Conservation (phyloP, 805 yeast species). For the Candida broadrunensis region DNA sequence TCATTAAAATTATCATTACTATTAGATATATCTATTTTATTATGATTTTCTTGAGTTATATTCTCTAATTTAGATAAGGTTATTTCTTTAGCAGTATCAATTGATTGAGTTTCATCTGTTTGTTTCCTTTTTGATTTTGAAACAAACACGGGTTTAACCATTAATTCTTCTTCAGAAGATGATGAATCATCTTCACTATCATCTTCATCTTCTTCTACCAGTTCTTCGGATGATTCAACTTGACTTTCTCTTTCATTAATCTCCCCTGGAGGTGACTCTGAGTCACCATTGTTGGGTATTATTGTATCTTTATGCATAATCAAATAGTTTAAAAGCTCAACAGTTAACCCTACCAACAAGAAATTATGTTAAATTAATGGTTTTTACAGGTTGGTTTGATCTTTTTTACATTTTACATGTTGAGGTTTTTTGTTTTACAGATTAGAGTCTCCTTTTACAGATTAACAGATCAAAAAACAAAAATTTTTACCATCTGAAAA, state of each 20-base stretch:
- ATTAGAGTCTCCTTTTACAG: no score
- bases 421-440: no score
- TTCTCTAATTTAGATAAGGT: conserved; percentile 6
- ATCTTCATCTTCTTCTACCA: background rate
- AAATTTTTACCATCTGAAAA: no score
- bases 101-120: background rate
- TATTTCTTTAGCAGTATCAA: background rate
- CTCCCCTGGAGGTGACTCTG: conserved; percentile 5
- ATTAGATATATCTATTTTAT: background rate
- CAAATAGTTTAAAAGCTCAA: no score
- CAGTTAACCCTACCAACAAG: no score
- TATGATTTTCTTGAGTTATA: background rate
- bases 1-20: conserved; percentile 22
- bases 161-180: conserved; percentile 7
- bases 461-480: no score
- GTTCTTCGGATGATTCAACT: background rate
- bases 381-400: no score
- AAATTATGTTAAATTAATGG: no score
- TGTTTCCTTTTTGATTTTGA: conserved; percentile 6
- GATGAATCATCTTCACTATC: conserved; percentile 2
- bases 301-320: conserved; percentile 1
- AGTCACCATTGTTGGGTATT: background rate
- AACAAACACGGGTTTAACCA: conserved; percentile 12
- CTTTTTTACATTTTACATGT: no score
- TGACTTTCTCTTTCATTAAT: background rate